Conservation (phyloP, 352 stramenopile genomes). For the Thalassiosira oceanica region DNA sequence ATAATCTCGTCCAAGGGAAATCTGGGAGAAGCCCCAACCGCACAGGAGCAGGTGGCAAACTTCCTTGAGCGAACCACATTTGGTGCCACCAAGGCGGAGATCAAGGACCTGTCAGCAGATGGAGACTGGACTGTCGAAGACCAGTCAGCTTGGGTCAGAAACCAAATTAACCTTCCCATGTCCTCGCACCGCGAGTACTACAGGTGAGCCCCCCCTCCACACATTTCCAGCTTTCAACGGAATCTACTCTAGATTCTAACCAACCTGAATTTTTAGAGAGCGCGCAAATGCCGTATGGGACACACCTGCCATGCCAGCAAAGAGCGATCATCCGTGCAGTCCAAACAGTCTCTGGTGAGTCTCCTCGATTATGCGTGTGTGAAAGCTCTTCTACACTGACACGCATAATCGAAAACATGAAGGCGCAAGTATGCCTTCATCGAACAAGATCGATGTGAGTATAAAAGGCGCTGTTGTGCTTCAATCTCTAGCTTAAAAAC, state of each 20-base stretch:
- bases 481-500: too few species aligned
- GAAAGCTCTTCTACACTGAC: too few species aligned
- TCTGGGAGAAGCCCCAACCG: background rate
- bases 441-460: conserved; percentile 22
- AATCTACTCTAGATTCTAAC: too few species aligned
- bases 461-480: too few species aligned
- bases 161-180: conserved; percentile 30
- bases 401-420: too few species aligned
- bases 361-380: too few species aligned
- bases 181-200: conserved; percentile 44
- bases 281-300: background rate
- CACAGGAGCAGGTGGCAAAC: conserved; percentile 28
- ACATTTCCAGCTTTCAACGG: too few species aligned
- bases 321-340: background rate
- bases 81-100: conserved; percentile 40
- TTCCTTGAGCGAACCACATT: conserved; percentile 68
- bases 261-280: too few species aligned
- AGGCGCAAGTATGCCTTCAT: conserved; percentile 43
- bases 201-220: too few species aligned
- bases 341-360: background rate
- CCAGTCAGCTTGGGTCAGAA: conserved; percentile 13
- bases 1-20: conserved; percentile 47
- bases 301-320: background rate
- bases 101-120: conserved; percentile 14
- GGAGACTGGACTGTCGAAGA: conserved; percentile 1